Evolutionary conservation across 768 basidiomycete genomes (phyloP), one percentile per base, ranked within the genome.

Genomic region (Phlebiopsis gigantea): DNA sequence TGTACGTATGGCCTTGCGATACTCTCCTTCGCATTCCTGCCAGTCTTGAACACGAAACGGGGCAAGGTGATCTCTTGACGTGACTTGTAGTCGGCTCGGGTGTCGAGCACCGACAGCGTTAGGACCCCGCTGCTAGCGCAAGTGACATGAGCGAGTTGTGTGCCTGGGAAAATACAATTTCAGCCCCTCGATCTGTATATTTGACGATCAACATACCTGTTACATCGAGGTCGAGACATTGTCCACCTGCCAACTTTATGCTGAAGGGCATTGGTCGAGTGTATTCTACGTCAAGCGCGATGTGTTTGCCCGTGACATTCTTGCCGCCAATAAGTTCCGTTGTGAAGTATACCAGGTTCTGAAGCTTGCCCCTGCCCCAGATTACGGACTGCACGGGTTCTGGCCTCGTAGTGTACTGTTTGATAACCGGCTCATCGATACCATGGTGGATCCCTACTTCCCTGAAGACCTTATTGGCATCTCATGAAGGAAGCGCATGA

Each of bases 291-390:
- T 39, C 34, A 17, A 39, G 34, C 34, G 34, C 34, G 8, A 39
- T 17, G 34, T 39, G 34, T 17, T 10, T 12, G 12, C 34, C 34
- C 34, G 34, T 9, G 34, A 12, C 12, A 10, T 39, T 39, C 14
- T 39, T 2, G 34, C 34, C 34, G 34, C 34, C 34, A 3, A 17
- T 39, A 3, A 12, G 34, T 9, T 39, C 34, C 3, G 34, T 39
- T 17, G 34, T 39, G 12, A 39, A 17, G 64, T 83, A 84, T 14
- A 87, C 58, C 10, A 71, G 57, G 14, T 72, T 61, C 0, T 71
- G 58, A 0, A 80, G 77, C 0, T 64, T 47, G 0, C 67, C 75
- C 19, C 30, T 44, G 1, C 85, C 85, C 85, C 85, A 88, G 8
- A 68, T 65, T 22, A 82, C 75, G 5, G 77, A 68, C 2, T 83